Conservation (phyloP, 345 rosid species). For the Euphorbia lathyris region DNA sequence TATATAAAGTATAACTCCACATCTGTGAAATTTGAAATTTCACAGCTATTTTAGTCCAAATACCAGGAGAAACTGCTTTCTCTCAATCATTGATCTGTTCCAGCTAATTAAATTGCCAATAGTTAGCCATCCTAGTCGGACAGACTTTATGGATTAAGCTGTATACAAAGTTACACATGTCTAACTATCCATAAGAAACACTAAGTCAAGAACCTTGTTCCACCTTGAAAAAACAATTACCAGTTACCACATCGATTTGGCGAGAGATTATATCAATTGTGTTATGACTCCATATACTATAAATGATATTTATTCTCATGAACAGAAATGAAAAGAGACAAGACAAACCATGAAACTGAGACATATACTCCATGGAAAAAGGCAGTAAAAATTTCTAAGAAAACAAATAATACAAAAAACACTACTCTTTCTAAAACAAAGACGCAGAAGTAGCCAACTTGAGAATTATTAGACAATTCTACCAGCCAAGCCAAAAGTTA, state of each 20-base stretch:
- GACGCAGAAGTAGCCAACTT: neutral
- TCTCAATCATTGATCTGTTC: constrained; percentile 3
- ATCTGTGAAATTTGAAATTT: neutral
- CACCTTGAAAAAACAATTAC: neutral
- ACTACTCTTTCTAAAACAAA: neutral
- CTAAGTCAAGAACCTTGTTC: neutral
- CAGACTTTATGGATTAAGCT: neutral
- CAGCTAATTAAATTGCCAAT: neutral
- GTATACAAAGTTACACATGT: neutral
- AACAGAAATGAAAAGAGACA: neutral
- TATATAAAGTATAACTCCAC: neutral
- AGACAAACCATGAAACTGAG: neutral
- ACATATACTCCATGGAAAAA: neutral
- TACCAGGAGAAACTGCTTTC: neutral
- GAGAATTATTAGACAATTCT: neutral
- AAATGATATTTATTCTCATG: neutral
- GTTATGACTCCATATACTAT: neutral
- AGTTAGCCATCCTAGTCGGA: neutral
- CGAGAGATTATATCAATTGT: neutral
- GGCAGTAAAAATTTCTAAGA: neutral
- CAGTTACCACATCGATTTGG: neutral
- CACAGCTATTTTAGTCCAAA: neutral
- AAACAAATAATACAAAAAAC: neutral
- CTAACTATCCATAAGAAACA: neutral
- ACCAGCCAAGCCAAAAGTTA: neutral